Evolutionary conservation across 2,329 filamentous ascomycete species (phyloP), one percentile per base, ranked within the genome.

Genomic region (Parafenestella ontariensis): DNA sequence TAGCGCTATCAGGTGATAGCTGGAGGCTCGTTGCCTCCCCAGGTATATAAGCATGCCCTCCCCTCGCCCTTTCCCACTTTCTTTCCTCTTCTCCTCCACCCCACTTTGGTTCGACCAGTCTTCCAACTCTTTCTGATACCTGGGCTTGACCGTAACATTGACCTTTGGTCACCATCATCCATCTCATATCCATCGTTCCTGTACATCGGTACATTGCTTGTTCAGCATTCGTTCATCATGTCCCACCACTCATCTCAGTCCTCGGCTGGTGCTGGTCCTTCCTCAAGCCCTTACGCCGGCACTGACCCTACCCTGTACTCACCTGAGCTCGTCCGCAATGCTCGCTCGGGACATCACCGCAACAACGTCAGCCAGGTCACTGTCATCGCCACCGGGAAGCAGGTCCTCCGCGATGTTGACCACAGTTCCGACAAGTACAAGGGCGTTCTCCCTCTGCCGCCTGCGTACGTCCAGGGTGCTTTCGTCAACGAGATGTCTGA

Each of bases 231-330:
- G 45, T 61, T 61, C 51, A 61, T 23, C 59, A 71, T 71, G 66
- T 71, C 64, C 56, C 62, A 62, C 45, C 58, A 61, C 33, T 69
- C 68, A 26, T 61, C 66, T 17, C 54, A 59, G 44, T 69, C 68
- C 13, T 68, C 64, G 13, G 57, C 55, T 24, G 59, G 54, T 31
- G 40, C 52, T 48, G 65, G 64, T 37, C 56, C 64, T 29, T 53
- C 65, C 1, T 70, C 66, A 4, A 69, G 65, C 41, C 69, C 69
- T 20, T 70, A 63, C 31, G 59, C 56, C 21, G 63, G 64, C 41
- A 72, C 69, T 13, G 66, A 73, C 21, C 62, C 62, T 6, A 70
- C 70, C 9, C 52, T 65, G 6, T 70, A 71, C 62, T 70, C 69
- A 10, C 69, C 68, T 33, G 66, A 70, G 28, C 24, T 58, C 3